Conservation (phyloP, 164 flowering plant genomes). For the Liriodendron chinense region DNA sequence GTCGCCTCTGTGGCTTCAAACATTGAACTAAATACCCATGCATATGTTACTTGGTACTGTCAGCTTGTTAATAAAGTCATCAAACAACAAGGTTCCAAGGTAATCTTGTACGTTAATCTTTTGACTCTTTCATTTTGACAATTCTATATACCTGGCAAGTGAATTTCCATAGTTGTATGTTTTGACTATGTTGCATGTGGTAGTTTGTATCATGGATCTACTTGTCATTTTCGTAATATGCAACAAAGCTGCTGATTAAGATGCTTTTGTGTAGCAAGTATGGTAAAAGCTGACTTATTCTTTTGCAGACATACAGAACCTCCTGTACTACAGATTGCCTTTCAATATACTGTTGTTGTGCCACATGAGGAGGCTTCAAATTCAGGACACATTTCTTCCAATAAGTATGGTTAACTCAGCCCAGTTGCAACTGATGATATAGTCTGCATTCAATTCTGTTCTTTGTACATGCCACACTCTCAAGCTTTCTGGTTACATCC, state of each 20-base stretch:
- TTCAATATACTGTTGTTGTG: constrained; percentile 84
- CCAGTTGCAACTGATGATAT: neutral
- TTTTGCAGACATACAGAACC: constrained; percentile 71
- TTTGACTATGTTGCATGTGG: too few species aligned
- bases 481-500: neutral
- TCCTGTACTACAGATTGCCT: constrained; percentile 87
- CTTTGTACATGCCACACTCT: neutral
- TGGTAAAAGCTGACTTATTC: neutral
- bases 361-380: constrained; percentile 66
- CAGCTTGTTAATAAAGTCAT: too few species aligned
- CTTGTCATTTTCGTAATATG: neutral
- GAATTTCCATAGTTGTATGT: too few species aligned
- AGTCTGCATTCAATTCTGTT: neutral
- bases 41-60: too few species aligned
- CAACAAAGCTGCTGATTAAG: neutral
- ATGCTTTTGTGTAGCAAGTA: neutral
- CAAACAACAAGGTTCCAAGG: too few species aligned
- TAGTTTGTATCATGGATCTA: too few species aligned
- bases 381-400: constrained; percentile 37
- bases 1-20: too few species aligned
- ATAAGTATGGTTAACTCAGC: constrained; percentile 51
- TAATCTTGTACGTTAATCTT: too few species aligned
- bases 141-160: too few species aligned
- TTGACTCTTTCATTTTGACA: too few species aligned
- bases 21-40: too few species aligned